Evolutionary conservation across 306 rosid species (phyloP).

Genomic region (Arachis stenosperma): DNA sequence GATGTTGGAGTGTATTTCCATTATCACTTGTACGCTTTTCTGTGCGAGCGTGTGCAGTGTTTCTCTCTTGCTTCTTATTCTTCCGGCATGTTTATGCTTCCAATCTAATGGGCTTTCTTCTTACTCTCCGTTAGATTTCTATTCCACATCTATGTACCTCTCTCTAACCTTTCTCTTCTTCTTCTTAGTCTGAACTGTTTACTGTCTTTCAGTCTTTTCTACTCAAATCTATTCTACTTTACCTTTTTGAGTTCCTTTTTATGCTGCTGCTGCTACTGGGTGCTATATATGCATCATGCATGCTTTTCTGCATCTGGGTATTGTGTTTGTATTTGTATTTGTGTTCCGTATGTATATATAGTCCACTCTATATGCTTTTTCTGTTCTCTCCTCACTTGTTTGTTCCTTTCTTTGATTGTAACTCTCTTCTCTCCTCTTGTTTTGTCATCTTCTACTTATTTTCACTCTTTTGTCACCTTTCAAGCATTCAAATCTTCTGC

Average conservation of each 20-base stretch:
- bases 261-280: conserved; percentile 20
- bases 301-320: conserved; percentile 37
- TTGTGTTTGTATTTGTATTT: background rate
- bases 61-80: conserved; percentile 44
- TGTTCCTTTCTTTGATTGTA: conserved; percentile 42
- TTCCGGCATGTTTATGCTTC: conserved; percentile 58
- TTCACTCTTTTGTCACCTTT: conserved; percentile 34
- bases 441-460: conserved; percentile 44
- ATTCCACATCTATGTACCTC: conserved; percentile 19
- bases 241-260: conserved; percentile 4
- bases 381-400: conserved; percentile 8
- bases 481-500: conserved; percentile 12
- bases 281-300: conserved; percentile 2
- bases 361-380: conserved; percentile 19
- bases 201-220: too few relatives aligned
- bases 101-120: conserved; percentile 62
- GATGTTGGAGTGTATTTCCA: conserved; percentile 39
- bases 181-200: background rate
- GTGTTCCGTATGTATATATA: background rate
- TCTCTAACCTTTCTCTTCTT: conserved; percentile 8
- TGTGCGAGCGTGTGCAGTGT: background rate
- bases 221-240: too few relatives aligned
- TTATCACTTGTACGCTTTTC: conserved; percentile 36
- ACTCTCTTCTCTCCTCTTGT: conserved; percentile 40
- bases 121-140: conserved; percentile 37